These are phyloP conservation scores for Pichia nakasei DNA, from an alignment of 805 yeast species.

Conservation along the genomic window DNA sequence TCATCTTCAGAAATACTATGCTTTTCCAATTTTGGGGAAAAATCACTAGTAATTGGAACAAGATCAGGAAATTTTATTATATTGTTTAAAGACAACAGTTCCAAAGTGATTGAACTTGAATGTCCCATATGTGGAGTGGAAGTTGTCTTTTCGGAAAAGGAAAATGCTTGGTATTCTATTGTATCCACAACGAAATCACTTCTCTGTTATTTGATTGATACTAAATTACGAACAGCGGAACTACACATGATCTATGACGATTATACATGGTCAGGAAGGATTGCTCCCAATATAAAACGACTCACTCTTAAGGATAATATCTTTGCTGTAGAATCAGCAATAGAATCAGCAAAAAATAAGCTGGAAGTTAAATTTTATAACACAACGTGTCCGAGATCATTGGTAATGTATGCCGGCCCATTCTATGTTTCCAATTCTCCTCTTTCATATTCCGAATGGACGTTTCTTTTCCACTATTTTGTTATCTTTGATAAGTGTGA, in stretches of 20 bases:
- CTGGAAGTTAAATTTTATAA: constrained; percentile 4
- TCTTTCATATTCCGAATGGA: constrained; percentile 1
- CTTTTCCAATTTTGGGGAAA: neutral
- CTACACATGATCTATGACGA: constrained; percentile 5
- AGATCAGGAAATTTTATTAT: neutral
- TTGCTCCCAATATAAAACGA: constrained; percentile 5
- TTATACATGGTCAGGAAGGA: constrained; percentile 3
- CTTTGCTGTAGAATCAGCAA: constrained; percentile 10
- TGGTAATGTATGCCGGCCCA: constrained; percentile 1
- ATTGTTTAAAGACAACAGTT: neutral
- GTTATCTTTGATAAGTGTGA: neutral
- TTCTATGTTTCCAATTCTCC: neutral
- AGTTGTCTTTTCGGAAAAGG: neutral
- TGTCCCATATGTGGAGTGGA: neutral
- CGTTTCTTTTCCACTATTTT: neutral
- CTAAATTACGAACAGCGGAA: neutral
- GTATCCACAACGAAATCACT: neutral
- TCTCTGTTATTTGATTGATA: constrained; percentile 2
- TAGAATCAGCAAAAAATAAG: neutral
- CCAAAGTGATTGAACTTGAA: neutral
- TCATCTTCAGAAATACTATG: neutral
- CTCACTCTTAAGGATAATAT: neutral
- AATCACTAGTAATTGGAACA: neutral
- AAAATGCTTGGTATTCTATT: neutral
- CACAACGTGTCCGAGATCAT: neutral